Evolutionary conservation across 2,329 filamentous ascomycete genomes (phyloP).

Genomic region (Fusarium torulosum): DNA sequence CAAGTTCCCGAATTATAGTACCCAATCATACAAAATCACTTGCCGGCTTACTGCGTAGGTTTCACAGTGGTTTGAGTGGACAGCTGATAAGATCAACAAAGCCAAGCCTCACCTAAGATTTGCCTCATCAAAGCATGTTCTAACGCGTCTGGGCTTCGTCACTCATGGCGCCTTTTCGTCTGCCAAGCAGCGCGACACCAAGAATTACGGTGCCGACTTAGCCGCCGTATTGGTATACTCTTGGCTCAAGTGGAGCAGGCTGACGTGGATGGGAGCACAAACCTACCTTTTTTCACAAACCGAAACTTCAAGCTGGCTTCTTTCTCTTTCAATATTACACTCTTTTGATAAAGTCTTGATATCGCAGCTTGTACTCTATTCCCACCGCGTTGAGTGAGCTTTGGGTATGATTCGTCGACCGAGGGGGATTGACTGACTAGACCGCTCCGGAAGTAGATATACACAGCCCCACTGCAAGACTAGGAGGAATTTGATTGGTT

Average conservation of each 20-base stretch:
- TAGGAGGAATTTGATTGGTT: slow-evolving; percentile 9
- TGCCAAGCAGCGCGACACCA: slow-evolving; percentile 37
- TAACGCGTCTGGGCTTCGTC: neutral
- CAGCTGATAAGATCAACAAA: neutral
- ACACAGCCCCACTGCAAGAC: slow-evolving; percentile 1
- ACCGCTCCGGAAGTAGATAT: slow-evolving; percentile 1
- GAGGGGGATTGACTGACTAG: slow-evolving; percentile 20
- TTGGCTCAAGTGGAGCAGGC: slow-evolving; percentile 47
- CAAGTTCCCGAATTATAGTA: too few relatives aligned
- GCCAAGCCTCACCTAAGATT: neutral
- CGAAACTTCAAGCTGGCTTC: neutral
- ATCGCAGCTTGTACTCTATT: neutral
- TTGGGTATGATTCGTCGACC: slow-evolving; percentile 20
- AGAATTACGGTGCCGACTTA: slow-evolving; percentile 27
- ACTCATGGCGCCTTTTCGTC: neutral
- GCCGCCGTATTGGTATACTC: slow-evolving; percentile 22
- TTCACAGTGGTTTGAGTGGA: too few relatives aligned
- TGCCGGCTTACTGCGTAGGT: too few relatives aligned
- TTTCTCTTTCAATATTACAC: neutral
- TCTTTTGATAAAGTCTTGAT: neutral
- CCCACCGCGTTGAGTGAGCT: neutral
- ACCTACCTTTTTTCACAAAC: neutral
- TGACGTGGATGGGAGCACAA: slow-evolving; percentile 38
- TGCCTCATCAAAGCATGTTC: neutral
- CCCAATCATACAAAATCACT: too few relatives aligned